phyloP scores from a whole-genome alignment of 1,284 basidiomycete species.

The Melanopsichium pennsylvanicum region DNA sequence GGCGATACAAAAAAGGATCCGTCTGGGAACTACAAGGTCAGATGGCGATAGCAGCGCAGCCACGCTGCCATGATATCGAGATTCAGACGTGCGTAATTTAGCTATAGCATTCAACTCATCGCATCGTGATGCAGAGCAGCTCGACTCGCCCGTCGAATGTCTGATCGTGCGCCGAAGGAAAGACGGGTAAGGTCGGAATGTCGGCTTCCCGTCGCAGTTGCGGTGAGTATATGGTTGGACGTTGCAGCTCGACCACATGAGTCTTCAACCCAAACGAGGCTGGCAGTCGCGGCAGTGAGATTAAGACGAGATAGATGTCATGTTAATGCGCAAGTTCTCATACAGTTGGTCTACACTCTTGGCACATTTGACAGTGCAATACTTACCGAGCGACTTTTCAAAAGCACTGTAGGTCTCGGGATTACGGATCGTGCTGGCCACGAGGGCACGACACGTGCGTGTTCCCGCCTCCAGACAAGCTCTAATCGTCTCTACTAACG shows the following conservation, averaged over 20 bases:
- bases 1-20: no score
- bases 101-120: no score
- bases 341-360: no score
- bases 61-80: no score
- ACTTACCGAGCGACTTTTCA: slow-evolving; percentile 31
- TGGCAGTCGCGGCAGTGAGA: not conserved
- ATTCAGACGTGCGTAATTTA: no score
- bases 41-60: no score
- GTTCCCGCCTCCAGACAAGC: slow-evolving; percentile 23
- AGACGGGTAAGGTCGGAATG: slow-evolving; percentile 9
- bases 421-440: slow-evolving; percentile 46
- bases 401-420: slow-evolving; percentile 33
- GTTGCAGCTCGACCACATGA: slow-evolving; percentile 3
- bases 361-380: not conserved
- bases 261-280: slow-evolving; percentile 9
- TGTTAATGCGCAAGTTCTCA: no score
- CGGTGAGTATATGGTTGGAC: slow-evolving; percentile 1
- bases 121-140: slow-evolving; percentile 23
- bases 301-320: not conserved
- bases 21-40: no score
- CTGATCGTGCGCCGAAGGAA: slow-evolving; percentile 34
- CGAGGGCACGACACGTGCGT: slow-evolving; percentile 23
- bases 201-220: not conserved
- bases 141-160: slow-evolving; percentile 28
- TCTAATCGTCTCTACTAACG: slow-evolving; percentile 37